Evolutionary conservation across 139 green algal genomes (phyloP).

Genomic region (Astrephomene gubernaculifera): DNA sequence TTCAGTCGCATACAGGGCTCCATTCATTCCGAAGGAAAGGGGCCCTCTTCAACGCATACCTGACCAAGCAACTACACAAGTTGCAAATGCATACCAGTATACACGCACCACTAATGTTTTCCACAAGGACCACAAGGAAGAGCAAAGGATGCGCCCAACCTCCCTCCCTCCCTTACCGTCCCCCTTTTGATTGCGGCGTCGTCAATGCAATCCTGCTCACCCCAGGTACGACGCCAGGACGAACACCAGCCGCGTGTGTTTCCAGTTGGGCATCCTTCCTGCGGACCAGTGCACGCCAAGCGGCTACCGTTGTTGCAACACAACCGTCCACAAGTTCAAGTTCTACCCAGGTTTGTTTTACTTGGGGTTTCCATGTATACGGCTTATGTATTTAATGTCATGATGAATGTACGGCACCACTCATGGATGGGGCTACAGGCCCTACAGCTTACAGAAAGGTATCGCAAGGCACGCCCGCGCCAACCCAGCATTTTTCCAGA

Average conservation of each 20-base stretch:
- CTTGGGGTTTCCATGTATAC: too few relatives aligned
- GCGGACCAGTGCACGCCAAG: neutral
- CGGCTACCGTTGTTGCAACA: conserved; percentile 7
- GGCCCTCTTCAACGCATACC: too few relatives aligned
- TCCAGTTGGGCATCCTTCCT: neutral
- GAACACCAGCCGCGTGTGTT: neutral
- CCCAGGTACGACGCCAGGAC: neutral
- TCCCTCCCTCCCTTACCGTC: too few relatives aligned
- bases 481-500: neutral
- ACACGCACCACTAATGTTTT: neutral
- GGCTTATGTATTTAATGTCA: too few relatives aligned
- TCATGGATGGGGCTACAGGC: neutral
- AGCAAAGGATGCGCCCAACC: too few relatives aligned
- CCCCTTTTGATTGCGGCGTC: too few relatives aligned
- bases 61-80: too few relatives aligned
- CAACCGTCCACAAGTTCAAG: conserved; percentile 33
- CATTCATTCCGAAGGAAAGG: too few relatives aligned
- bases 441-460: neutral
- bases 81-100: neutral
- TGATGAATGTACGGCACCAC: too few relatives aligned
- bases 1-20: neutral
- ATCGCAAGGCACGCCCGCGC: neutral
- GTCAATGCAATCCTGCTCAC: too few relatives aligned
- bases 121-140: neutral
- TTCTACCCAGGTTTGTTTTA: conserved; percentile 31